Base-by-base conservation (phyloP, 2,329 filamentous ascomycete species). In the Claviceps spartinae region DNA sequence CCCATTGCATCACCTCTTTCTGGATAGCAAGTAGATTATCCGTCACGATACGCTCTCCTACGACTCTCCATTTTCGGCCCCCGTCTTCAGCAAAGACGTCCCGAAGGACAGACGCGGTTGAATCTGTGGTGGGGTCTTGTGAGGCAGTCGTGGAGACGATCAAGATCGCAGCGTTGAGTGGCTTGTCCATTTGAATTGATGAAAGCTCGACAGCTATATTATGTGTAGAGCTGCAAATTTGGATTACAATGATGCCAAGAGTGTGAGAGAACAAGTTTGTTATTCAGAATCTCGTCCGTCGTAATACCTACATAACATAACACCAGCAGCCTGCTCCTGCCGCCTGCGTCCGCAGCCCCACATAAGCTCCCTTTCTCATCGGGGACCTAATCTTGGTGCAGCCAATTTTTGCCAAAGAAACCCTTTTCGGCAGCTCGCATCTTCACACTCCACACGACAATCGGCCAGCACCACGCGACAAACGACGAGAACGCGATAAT, bases 121-220 rank as follows among this genome's bases (percentile, higher is more conserved):
- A 81, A 69, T 98, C 93, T 1, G 87, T 83, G 3, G 85, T 81
- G 0, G 88, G 79, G 65, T 95, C 85, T 59, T 80, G 76, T 8
- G 83, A 81, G 5, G 90, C 93, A 5, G 93, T 98, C 49, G 94
- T 94, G 1, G 93, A 97, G 41, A 98, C 77, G 58, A 97, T 78
- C 51, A 98, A 75, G 48, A 98, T 83, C 7, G 85, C 87, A 37
- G 83, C 85, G 63, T 73, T 85, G 13, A 97, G 72, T 52, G 72
- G 61, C 46, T 59, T 53, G 41, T 63, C 62, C 57, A 67, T 66
- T 55, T 44, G 54, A 49, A 38, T 47, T 26, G 9, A 34, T 34
- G 30, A 4, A 34, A 34, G 30, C 38, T 41, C 16, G 38, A 41
- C 16, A 20, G 7, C 8, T 9, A 11, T 20, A 13, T 9, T 14